Evolutionary conservation across 2,329 filamentous ascomycete genomes (phyloP), one percentile per base, ranked within the genome.

Genomic region (Tetracladium maxilliforme): DNA sequence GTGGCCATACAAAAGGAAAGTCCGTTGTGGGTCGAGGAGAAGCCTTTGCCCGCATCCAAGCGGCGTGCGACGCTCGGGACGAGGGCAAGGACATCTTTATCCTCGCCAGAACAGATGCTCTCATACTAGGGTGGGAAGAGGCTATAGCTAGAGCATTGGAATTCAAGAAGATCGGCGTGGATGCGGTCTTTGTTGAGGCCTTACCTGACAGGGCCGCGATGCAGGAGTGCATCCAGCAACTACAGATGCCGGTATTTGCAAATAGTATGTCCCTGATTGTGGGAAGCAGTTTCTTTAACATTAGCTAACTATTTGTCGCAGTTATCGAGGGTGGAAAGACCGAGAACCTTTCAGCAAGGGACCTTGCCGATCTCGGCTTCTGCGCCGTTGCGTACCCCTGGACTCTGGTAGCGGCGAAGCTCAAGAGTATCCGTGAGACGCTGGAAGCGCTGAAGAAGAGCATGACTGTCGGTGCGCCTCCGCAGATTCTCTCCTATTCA

Each of bases 1-100:
- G 52, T 20, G 51, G 50, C 3, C 57, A 61, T 30, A 60, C 54
- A 1, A 53, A 54, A 19, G 56, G 55, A 1, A 61, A 60, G 32
- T 43, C 44, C 1, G 56, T 61, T 3, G 56, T 62, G 1, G 48
- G 49, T 2, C 40, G 52, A 8, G 51, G 44, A 7, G 56, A 61
- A 36, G 56, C 56, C 2, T 60, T 47, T 25, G 56, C 56, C 5
- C 45, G 58, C 2, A 49, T 56, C 27, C 52, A 56, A 32, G 58
- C 56, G 3, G 57, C 58, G 2, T 46, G 45, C 5, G 57, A 61
- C 26, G 54, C 58, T 4, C 43, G 56, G 10, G 47, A 60, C 23
- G 45, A 56, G 31, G 54, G 55, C 2, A 35, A 40, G 4, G 57
- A 61, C 29, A 59, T 61, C 16, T 57, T 54, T 27, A 46, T 61